These are phyloP conservation scores for Elsinoe perseae DNA, from an alignment of 2,329 filamentous ascomycete species.

Conservation along the genomic window DNA sequence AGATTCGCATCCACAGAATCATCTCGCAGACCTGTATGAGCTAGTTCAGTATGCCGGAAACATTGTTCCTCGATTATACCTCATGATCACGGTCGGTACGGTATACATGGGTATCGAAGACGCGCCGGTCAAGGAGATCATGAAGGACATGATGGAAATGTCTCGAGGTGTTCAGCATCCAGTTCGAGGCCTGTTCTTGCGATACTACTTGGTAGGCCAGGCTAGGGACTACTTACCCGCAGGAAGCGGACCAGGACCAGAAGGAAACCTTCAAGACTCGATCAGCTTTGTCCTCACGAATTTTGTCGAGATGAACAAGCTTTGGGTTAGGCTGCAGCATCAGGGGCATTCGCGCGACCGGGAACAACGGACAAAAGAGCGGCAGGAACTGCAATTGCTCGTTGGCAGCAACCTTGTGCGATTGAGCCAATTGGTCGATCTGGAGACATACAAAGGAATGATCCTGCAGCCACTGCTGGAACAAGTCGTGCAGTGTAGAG, in stretches of 20 bases:
- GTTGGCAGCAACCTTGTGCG: slow-evolving; percentile 95
- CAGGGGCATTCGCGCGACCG: slow-evolving; percentile 93
- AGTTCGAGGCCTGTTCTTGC: slow-evolving; percentile 85
- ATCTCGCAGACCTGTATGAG: slow-evolving; percentile 95
- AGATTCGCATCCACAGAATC: slow-evolving; percentile 95
- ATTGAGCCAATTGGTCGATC: slow-evolving; percentile 87
- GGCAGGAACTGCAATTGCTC: slow-evolving; percentile 88
- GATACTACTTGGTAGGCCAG: slow-evolving; percentile 94
- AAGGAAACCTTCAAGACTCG: slow-evolving; percentile 92
- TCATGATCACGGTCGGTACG: slow-evolving; percentile 98
- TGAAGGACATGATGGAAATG: slow-evolving; percentile 99
- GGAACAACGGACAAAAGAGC: slow-evolving; percentile 86
- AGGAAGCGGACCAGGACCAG: slow-evolving; percentile 77
- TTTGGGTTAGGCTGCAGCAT: slow-evolving; percentile 96
- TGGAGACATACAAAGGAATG: slow-evolving; percentile 85
- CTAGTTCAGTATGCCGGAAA: slow-evolving; percentile 97
- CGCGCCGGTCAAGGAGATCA: slow-evolving; percentile 97
- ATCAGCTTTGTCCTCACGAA: slow-evolving; percentile 98
- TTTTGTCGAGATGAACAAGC: slow-evolving; percentile 99
- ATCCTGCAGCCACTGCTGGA: slow-evolving; percentile 86
- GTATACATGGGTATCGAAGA: slow-evolving; percentile 99
- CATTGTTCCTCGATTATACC: slow-evolving; percentile 89
- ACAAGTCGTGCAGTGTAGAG: slow-evolving; percentile 94
- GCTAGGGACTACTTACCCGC: slow-evolving; percentile 80
- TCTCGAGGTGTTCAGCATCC: slow-evolving; percentile 95